These are phyloP conservation scores for Brettanomyces naardenensis DNA, from an alignment of 805 yeast genomes.

Conservation along the genomic window DNA sequence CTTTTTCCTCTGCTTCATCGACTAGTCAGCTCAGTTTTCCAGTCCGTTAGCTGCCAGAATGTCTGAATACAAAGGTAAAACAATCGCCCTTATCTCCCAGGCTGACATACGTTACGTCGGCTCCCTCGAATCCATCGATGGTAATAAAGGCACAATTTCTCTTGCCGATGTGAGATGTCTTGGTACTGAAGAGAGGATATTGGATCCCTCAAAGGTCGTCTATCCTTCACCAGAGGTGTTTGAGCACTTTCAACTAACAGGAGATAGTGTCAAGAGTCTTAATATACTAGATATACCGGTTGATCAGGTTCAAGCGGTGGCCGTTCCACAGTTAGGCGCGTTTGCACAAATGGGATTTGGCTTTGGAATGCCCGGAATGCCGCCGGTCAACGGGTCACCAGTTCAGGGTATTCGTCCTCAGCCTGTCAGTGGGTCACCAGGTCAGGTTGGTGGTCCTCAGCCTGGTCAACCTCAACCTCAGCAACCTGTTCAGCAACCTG, in stretches of 20 bases:
- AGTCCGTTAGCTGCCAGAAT: no score
- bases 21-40: no score
- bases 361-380: slow-evolving; percentile 13
- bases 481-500: slow-evolving; percentile 8
- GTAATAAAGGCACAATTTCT: slow-evolving; percentile 85
- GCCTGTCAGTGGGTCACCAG: slow-evolving; percentile 5
- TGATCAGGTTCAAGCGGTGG: slow-evolving; percentile 53
- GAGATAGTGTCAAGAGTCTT: slow-evolving; percentile 86
- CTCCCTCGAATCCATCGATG: slow-evolving; percentile 75
- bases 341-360: slow-evolving; percentile 14
- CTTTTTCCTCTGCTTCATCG: no score
- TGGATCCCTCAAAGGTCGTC: slow-evolving; percentile 63
- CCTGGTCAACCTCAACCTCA: slow-evolving; percentile 10
- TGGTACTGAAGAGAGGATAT: slow-evolving; percentile 88
- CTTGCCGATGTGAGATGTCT: slow-evolving; percentile 69
- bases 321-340: slow-evolving; percentile 25
- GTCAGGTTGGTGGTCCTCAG: slow-evolving; percentile 4
- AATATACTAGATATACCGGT: slow-evolving; percentile 70
- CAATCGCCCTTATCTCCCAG: slow-evolving; percentile 71
- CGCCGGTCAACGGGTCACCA: slow-evolving; percentile 4
- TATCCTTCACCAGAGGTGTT: slow-evolving; percentile 60
- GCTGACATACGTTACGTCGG: slow-evolving; percentile 82
- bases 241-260: slow-evolving; percentile 78
- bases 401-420: slow-evolving; percentile 5
- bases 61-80: slow-evolving; percentile 91